Conservation (phyloP, 306 rosid genomes). For the Lathyrus aphaca region DNA sequence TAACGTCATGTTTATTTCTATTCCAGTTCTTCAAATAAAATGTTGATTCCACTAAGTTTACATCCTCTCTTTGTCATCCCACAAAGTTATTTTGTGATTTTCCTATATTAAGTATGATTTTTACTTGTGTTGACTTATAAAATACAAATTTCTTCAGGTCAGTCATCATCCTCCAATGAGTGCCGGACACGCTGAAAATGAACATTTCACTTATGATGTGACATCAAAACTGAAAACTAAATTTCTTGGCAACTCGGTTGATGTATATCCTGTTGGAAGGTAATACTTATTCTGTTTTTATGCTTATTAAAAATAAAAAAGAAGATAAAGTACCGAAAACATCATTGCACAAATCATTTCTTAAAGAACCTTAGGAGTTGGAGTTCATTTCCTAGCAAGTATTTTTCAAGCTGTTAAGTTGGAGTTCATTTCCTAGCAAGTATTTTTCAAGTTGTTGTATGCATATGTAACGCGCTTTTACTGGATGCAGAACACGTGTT, state of each 20-base stretch:
- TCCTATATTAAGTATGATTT: conserved; percentile 17
- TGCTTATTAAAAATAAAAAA: too few species aligned
- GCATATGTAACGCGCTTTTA: conserved; percentile 23
- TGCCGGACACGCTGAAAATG: conserved; percentile 96
- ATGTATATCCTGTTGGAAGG: conserved; percentile 96
- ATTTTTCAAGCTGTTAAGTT: conserved; percentile 7
- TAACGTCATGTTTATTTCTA: conserved; percentile 1
- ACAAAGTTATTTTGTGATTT: conserved; percentile 10
- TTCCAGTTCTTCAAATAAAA: conserved; percentile 29
- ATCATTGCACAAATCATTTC: neutral
- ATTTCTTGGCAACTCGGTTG: conserved; percentile 82
- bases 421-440: conserved; percentile 3
- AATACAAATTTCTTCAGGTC: conserved; percentile 57
- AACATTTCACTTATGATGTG: conserved; percentile 81
- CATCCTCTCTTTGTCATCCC: neutral
- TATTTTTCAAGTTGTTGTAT: conserved; percentile 10
- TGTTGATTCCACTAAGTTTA: conserved; percentile 8
- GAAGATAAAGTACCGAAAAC: too few species aligned
- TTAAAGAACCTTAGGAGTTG: neutral
- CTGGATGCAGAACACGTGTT: conserved; percentile 76
- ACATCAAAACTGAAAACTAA: conserved; percentile 97
- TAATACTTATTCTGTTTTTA: conserved; percentile 37
- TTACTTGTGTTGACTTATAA: conserved; percentile 32
- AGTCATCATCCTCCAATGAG: conserved; percentile 98
- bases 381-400: conserved; percentile 7